Evolutionary conservation across 2,329 filamentous ascomycete genomes (phyloP).

Genomic region (Claviceps maximensis): DNA sequence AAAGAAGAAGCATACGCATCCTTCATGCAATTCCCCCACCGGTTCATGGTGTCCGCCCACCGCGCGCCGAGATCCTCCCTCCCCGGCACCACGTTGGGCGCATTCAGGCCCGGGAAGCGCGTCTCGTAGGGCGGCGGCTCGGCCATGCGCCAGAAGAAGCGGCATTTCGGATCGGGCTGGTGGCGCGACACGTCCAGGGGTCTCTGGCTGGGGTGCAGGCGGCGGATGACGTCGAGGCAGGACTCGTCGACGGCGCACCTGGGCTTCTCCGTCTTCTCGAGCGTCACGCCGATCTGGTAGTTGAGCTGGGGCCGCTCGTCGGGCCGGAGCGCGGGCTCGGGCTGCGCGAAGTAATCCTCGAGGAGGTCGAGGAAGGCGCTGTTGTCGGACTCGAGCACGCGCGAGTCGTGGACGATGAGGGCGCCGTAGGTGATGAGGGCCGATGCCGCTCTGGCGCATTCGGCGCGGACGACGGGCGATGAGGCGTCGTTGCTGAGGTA

Average conservation of each 20-base stretch:
- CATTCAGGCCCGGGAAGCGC: constrained; percentile 41
- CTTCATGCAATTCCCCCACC: constrained; percentile 48
- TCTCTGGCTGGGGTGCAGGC: constrained; percentile 39
- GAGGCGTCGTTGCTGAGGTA: constrained; percentile 32
- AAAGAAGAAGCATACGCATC: constrained; percentile 29
- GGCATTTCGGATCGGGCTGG: constrained; percentile 45
- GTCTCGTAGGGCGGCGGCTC: constrained; percentile 40
- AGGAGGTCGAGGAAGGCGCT: constrained; percentile 44
- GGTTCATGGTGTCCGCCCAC: constrained; percentile 42
- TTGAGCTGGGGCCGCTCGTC: constrained; percentile 45
- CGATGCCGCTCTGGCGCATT: constrained; percentile 40
- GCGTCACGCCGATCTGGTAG: constrained; percentile 49
- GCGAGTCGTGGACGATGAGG: constrained; percentile 45
- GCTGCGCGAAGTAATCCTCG: constrained; percentile 52
- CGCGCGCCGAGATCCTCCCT: constrained; percentile 32
- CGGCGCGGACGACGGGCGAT: constrained; percentile 31
- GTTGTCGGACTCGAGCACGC: constrained; percentile 43
- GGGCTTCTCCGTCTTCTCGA: constrained; percentile 50
- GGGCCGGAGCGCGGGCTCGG: constrained; percentile 27
- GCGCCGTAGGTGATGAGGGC: constrained; percentile 48
- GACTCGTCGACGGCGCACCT: constrained; percentile 51
- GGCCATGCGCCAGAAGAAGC: constrained; percentile 51
- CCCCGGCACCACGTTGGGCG: constrained; percentile 40
- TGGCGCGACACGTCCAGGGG: constrained; percentile 45
- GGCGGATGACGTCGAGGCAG: constrained; percentile 41